Evolutionary conservation across 83 land plant genomes (phyloP), one percentile per base, ranked within the genome.

Genomic region (Thuja plicata): DNA sequence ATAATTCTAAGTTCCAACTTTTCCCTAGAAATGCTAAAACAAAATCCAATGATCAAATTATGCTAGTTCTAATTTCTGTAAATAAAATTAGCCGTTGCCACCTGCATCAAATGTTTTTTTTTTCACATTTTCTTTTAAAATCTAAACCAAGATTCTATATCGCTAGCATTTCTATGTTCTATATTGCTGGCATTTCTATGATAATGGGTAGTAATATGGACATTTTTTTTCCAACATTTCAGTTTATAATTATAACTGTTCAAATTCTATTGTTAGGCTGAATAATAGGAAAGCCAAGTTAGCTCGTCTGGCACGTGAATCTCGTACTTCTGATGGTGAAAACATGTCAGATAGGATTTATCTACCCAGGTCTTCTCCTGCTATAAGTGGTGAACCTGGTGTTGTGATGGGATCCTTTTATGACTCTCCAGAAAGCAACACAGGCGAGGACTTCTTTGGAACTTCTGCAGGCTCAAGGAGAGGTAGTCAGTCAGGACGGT

Each of bases 271-370:
- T 84, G 5, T 88, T 62, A 97, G 99, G 99, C 91, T 97, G 88
- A 97, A 97, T 88, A 97, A 97, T 88, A 78, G 99, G 85, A 97
- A 97, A 89, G 97, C 99, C 24, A 93, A 92, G 90, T 91, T 97
- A 70, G 97, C 99, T 13, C 94, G 98, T 35, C 89, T 91, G 41
- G 96, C 93, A 40, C 94, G 94, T 83, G 97, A 94, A 92, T 90
- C 87, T 73, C 96, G 95, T n/a, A 89, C 90, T 74, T 87, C 89
- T 32, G 97, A 95, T 41, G 94, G 92, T 17, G 98, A 93, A 1
- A 93, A 71, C 86, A 17, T 90, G 34, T 89, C 84, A 8, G 95
- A 93, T 11, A 95, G 92, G 90, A 66, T 90, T 19, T 87, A 88
- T 45, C 76, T 74, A 85, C 21, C 85, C 16, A 87, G 92, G 71